Evolutionary conservation across 2,329 filamentous ascomycete genomes (phyloP).

Genomic region (Fusarium sarcochroum): DNA sequence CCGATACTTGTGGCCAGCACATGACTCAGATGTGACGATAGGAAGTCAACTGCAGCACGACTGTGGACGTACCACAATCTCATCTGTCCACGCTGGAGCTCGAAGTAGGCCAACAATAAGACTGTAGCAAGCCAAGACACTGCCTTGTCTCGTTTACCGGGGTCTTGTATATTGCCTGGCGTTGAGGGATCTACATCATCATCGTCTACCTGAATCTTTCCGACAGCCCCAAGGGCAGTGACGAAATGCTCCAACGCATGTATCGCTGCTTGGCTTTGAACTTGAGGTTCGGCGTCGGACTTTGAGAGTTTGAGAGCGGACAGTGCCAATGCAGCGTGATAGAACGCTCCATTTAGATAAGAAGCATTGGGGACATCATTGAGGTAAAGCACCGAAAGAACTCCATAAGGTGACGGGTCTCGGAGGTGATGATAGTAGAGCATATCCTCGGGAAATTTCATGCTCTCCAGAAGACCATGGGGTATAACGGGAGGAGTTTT

Average conservation of each 20-base stretch:
- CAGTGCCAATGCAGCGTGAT: conserved; percentile 30
- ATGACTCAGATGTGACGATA: conserved; percentile 17
- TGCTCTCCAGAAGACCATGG: conserved; percentile 16
- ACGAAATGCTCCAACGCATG: conserved; percentile 39
- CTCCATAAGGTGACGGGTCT: conserved; percentile 21
- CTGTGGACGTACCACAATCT: conserved; percentile 39
- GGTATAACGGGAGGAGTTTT: conserved; percentile 18
- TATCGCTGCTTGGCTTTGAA: conserved; percentile 9
- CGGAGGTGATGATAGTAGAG: conserved; percentile 37
- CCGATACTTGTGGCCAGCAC: conserved; percentile 14
- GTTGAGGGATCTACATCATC: background rate
- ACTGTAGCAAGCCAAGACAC: conserved; percentile 35
- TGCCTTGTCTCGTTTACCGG: conserved; percentile 9
- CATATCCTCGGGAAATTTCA: conserved; percentile 37
- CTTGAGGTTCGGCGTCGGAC: background rate
- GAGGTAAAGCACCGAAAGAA: conserved; percentile 22
- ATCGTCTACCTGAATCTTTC: conserved; percentile 18
- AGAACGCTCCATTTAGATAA: conserved; percentile 23
- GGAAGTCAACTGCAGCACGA: conserved; percentile 29
- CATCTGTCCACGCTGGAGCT: conserved; percentile 32
- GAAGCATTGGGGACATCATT: conserved; percentile 16
- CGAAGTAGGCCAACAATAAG: conserved; percentile 32
- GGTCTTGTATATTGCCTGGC: conserved; percentile 3
- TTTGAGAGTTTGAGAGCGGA: conserved; percentile 34
- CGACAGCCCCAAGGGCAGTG: conserved; percentile 19